Evolutionary conservation across 768 basidiomycete genomes (phyloP).

Genomic region (Coprinellus micaceus): DNA sequence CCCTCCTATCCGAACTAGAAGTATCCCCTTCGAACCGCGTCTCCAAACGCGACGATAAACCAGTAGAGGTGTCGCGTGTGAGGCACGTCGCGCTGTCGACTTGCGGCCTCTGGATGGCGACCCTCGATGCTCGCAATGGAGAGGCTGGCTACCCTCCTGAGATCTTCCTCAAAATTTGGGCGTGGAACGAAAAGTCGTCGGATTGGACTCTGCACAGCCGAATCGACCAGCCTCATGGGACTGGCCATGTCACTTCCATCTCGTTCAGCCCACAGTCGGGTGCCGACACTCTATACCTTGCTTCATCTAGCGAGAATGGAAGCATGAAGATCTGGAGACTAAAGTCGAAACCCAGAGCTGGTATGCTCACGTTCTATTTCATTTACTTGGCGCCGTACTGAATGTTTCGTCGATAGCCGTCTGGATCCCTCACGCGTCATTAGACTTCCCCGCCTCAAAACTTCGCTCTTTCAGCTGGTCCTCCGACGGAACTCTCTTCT

Average conservation of each 20-base stretch:
- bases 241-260: conserved; percentile 54
- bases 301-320: conserved; percentile 74
- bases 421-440: conserved; percentile 78
- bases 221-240: conserved; percentile 83
- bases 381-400: conserved; percentile 1
- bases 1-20: conserved; percentile 82
- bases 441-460: conserved; percentile 62
- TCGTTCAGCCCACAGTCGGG: conserved; percentile 58
- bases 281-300: conserved; percentile 42
- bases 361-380: conserved; percentile 34
- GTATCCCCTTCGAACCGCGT: conserved; percentile 91
- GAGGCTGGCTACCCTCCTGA: conserved; percentile 64
- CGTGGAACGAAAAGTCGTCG: conserved; percentile 63
- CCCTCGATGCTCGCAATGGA: conserved; percentile 71
- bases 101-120: conserved; percentile 88
- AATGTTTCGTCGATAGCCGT: conserved; percentile 41
- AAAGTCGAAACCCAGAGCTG: conserved; percentile 38
- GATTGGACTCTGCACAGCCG: conserved; percentile 82
- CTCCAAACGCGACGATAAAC: conserved; percentile 74
- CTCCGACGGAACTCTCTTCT: conserved; percentile 80
- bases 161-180: conserved; percentile 88
- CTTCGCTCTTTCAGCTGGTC: conserved; percentile 77
- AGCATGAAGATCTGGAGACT: conserved; percentile 80
- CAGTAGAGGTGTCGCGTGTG: conserved; percentile 71
- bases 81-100: conserved; percentile 64